These are phyloP conservation scores for Pichia sp. DNA, from an alignment of 1,139 yeast genomes.

Conservation along the genomic window DNA sequence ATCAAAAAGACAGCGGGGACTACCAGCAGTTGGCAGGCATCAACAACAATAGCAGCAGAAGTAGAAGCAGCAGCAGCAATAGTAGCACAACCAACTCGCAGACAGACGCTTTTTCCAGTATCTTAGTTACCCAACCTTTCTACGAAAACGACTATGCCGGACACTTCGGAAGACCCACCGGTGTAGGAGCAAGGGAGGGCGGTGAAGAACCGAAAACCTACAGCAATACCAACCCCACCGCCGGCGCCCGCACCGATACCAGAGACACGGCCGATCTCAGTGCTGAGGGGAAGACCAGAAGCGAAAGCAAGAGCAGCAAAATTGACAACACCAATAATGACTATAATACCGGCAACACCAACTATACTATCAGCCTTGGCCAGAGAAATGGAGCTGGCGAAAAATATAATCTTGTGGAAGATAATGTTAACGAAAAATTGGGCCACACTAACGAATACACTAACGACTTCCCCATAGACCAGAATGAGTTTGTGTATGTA, in stretches of 20 bases:
- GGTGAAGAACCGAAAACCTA: neutral
- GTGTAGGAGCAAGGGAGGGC: too few relatives aligned
- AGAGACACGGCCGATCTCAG: too few relatives aligned
- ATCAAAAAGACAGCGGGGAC: neutral
- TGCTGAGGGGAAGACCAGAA: neutral
- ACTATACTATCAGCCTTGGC: too few relatives aligned
- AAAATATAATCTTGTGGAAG: neutral
- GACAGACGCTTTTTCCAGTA: neutral
- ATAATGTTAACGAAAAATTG: neutral
- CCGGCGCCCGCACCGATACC: neutral
- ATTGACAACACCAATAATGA: neutral
- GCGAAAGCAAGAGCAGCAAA: neutral
- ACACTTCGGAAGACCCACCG: neutral
- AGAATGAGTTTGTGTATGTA: constrained; percentile 1
- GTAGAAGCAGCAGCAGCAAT: neutral
- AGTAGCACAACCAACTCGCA: neutral
- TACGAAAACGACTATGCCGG: neutral
- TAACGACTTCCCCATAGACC: neutral
- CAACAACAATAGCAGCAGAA: neutral
- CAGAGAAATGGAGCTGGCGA: neutral
- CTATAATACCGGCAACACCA: neutral
- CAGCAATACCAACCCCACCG: neutral
- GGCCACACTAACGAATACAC: neutral
- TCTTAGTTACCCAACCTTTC: neutral
- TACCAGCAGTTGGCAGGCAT: neutral